Conservation (phyloP, 768 basidiomycete species). For the Goffeauzyma gilvescens region DNA sequence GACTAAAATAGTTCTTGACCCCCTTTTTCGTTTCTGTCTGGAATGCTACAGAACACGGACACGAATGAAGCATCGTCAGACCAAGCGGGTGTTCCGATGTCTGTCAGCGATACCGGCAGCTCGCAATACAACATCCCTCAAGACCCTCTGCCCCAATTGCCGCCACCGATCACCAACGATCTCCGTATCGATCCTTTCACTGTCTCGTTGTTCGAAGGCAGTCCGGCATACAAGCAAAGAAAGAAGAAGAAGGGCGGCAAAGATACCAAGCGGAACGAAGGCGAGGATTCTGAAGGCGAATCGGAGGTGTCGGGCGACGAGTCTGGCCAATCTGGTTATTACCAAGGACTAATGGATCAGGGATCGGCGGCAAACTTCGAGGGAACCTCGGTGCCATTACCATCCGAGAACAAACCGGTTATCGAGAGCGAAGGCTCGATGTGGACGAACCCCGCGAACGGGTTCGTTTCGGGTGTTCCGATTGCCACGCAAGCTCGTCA, state of each 20-base stretch:
- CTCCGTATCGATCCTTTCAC: constrained; percentile 37
- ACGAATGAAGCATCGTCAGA: too few relatives aligned
- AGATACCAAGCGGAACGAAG: not conserved
- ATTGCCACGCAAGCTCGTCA: too few relatives aligned
- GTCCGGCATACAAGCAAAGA: constrained; percentile 71
- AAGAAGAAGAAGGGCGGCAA: constrained; percentile 41
- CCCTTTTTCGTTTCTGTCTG: too few relatives aligned
- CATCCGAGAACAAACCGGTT: too few relatives aligned
- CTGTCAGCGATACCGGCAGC: too few relatives aligned
- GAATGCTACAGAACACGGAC: too few relatives aligned
- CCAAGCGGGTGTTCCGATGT: too few relatives aligned
- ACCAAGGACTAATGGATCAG: not conserved
- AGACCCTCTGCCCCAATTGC: constrained; percentile 5
- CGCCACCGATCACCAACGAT: constrained; percentile 3
- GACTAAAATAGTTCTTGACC: too few relatives aligned
- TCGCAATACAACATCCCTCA: not conserved
- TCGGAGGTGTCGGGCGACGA: not conserved
- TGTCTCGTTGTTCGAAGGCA: constrained; percentile 64
- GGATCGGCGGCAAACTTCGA: not conserved
- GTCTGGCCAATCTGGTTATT: not conserved
- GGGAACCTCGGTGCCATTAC: too few relatives aligned
- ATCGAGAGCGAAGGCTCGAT: too few relatives aligned
- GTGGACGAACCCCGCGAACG: too few relatives aligned
- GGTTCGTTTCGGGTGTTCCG: too few relatives aligned
- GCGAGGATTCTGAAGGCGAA: not conserved